These are phyloP conservation scores for Suillus variegatus DNA, from an alignment of 768 basidiomycete species.

Conservation along the genomic window DNA sequence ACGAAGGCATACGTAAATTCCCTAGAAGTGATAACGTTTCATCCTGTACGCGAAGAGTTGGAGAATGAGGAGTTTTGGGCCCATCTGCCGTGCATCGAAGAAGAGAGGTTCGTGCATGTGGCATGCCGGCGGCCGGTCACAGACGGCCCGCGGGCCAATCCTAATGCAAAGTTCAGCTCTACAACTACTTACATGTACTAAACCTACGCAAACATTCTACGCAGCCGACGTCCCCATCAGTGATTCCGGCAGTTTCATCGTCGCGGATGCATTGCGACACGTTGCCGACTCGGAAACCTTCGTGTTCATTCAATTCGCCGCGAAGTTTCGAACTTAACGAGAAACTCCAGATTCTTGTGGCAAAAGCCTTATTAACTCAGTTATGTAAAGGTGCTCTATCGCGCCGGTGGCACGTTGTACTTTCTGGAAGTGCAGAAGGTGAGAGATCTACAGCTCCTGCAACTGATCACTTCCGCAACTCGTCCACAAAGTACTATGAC, in stretches of 20 bases:
- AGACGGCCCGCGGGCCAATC: neutral
- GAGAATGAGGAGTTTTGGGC: neutral
- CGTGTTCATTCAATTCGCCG: neutral
- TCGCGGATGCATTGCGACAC: neutral
- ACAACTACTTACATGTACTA: neutral
- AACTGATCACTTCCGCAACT: neutral
- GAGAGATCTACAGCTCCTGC: neutral
- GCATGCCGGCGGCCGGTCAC: neutral
- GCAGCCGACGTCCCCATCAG: neutral
- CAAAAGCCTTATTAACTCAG: neutral
- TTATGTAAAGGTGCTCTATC: neutral
- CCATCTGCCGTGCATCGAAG: no score
- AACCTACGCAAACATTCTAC: neutral
- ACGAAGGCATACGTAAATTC: neutral
- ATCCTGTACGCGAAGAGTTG: neutral
- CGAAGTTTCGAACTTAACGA: neutral
- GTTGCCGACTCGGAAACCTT: neutral
- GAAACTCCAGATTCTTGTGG: neutral
- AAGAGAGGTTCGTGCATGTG: no score
- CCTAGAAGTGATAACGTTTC: neutral
- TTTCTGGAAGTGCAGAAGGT: neutral
- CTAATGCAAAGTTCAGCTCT: no score
- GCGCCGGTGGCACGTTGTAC: neutral
- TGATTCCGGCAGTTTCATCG: neutral
- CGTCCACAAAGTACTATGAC: neutral